Base-by-base conservation (phyloP, 2,329 filamentous ascomycete species). In the Verticillium nonalfalfae region DNA sequence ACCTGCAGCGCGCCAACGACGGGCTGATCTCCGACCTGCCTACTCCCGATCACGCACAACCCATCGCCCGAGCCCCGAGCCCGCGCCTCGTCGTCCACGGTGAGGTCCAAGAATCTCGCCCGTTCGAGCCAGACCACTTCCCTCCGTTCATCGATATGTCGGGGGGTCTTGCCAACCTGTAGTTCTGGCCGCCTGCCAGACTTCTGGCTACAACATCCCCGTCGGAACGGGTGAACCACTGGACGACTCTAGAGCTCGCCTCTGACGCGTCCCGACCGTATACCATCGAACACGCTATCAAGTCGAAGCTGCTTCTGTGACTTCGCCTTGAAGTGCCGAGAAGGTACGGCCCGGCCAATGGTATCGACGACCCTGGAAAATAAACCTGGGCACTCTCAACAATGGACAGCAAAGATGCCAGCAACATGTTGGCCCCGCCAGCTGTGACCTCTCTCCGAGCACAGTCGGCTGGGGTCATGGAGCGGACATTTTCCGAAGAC, bases 401-500 rank as follows among this genome's bases (percentile, higher is more conserved):
- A 64, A 72, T 70, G 70, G 83, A 85, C 81, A 81, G 82, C 65
- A 72, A 70, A 65, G 70, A 75, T 69, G 71, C 73, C 52, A 72
- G 68, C 65, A 73, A 66, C 60, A 66, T 68, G 64, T 74, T 85
- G 72, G 81, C 81, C 57, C 82, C 82, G 64, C 83, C 81, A 63
- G 81, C 78, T 64, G 78, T 86, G 66, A 74, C 78, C 68, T 79
- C 80, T 64, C 76, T 87, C 61, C 77, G 83, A 66, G 78, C 76
- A 58, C 77, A 81, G 67, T 76, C 78, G 64, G 76, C 77, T 60
- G 76, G 74, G 62, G 71, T 74, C 58, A 88, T 88, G 85, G 82
- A 85, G 72, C 78, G 86, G 62, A 83, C 91, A 13, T 79, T 95
- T 67, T 97, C 90, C 76, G 87, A 93, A 76, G 89, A 97, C 73